Conservation (phyloP, 352 stramenopile species). For the Phytophthora meadii region DNA sequence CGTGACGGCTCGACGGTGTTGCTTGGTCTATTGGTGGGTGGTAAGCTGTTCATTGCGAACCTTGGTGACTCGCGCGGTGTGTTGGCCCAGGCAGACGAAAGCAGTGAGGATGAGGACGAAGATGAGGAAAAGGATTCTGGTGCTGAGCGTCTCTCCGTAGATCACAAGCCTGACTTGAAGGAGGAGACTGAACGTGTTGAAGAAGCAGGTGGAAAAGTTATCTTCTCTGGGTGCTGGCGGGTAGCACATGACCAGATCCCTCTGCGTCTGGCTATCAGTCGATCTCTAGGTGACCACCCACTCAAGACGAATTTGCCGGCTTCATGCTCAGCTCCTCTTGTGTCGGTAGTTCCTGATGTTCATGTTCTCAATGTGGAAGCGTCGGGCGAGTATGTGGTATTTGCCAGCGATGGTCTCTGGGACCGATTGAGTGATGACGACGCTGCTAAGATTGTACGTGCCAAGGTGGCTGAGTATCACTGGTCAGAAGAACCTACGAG, state of each 20-base stretch:
- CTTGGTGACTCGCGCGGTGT: conserved; percentile 80
- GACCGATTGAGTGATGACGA: conserved; percentile 79
- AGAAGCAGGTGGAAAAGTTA: conserved; percentile 75
- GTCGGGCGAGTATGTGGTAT: conserved; percentile 66
- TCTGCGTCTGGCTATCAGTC: conserved; percentile 76
- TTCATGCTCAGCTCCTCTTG: conserved; percentile 67
- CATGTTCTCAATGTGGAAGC: conserved; percentile 67
- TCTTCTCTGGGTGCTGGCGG: conserved; percentile 85
- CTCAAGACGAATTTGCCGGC: conserved; percentile 71
- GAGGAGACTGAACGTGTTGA: conserved; percentile 67
- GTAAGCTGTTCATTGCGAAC: conserved; percentile 84
- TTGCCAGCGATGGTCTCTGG: conserved; percentile 83
- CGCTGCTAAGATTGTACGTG: conserved; percentile 59
- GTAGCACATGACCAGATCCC: conserved; percentile 80
- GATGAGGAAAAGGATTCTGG: conserved; percentile 23
- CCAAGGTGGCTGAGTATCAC: conserved; percentile 59
- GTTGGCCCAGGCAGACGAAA: conserved; percentile 43
- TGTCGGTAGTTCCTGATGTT: conserved; percentile 79
- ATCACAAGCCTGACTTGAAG: conserved; percentile 82
- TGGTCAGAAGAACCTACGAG: conserved; percentile 24
- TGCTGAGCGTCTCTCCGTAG: conserved; percentile 69
- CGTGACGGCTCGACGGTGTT: conserved; percentile 80
- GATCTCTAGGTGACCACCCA: conserved; percentile 80
- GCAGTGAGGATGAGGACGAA: conserved; percentile 27
- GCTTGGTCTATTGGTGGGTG: conserved; percentile 68